These are phyloP conservation scores for Beta macrorhiza DNA, from an alignment of 179 eudicot genomes.

Conservation along the genomic window DNA sequence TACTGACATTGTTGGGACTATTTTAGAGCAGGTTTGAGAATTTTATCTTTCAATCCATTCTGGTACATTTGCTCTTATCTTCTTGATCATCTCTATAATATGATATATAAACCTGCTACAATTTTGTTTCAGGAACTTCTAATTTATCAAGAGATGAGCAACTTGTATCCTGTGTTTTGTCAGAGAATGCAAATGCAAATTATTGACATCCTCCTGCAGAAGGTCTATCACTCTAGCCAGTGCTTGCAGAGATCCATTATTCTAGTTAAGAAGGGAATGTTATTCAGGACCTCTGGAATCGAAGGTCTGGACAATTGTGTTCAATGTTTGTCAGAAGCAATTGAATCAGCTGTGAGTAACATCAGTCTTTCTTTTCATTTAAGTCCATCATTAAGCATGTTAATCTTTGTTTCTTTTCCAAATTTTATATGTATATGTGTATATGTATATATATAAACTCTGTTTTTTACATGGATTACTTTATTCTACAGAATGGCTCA, in stretches of 20 bases:
- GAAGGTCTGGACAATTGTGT: conserved; percentile 54
- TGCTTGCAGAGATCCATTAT: conserved; percentile 45
- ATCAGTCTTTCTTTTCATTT: conserved; percentile 9
- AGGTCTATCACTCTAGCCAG: conserved; percentile 49
- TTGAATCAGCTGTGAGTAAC: conserved; percentile 55
- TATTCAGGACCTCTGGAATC: conserved; percentile 50
- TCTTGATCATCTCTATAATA: background rate
- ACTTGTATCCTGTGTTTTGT: conserved; percentile 48
- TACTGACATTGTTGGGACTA: conserved; percentile 40
- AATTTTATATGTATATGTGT: no score
- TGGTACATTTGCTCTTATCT: background rate
- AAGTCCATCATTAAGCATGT: background rate
- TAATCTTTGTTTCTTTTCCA: background rate
- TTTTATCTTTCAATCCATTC: conserved; percentile 1
- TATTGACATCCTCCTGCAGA: conserved; percentile 52
- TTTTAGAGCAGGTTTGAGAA: conserved; percentile 74
- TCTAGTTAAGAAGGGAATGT: conserved; percentile 61
- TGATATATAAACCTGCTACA: conserved; percentile 12
- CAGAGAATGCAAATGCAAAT: conserved; percentile 64
- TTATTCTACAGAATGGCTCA: conserved; percentile 38
- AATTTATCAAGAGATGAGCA: conserved; percentile 56
- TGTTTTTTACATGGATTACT: conserved; percentile 29
- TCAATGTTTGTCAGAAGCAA: conserved; percentile 70
- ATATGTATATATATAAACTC: background rate
- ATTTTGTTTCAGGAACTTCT: conserved; percentile 59